Base-by-base conservation (phyloP, 495 filamentous ascomycete genomes). In the Penicillium paxilli region DNA sequence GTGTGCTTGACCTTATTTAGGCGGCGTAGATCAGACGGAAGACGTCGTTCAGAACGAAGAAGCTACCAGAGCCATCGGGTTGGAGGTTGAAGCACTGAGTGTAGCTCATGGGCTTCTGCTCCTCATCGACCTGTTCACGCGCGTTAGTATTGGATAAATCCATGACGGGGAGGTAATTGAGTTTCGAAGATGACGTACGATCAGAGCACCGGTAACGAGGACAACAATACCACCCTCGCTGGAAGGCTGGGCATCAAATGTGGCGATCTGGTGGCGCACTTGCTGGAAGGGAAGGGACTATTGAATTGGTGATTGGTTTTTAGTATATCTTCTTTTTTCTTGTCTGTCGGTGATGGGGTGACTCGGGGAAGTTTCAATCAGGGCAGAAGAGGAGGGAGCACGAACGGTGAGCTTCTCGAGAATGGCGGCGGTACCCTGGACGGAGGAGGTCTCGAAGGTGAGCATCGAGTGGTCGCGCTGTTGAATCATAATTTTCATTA, bases 31-130 rank as follows among this genome's bases (percentile, higher is more conserved):
- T 79, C 52, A 98, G 80, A 60, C 86, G 86, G 83, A 96, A 97
- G 73, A 96, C 74, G 67, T 98, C 92, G 79, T 96, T 96, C 75
- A 85, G 85, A 64, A 97, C 86, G 67, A 82, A 96, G 78, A 85
- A 96, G 72, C 78, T 83, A 38, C 84, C 87, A 22, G 59, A 10
- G n/a, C 71, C 74, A 23, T 92, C 87, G 30, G 85, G 87, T 54
- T 81, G 67, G 41, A 97, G 83, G 60, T 92, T 88, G 80, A 96
- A 98, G 24, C 76, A 70, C 77, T 98, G 92, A 26, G 85, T 84
- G 74, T 88, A 98, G 78, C 80, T 87, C 82, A 96, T 90, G 35
- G 91, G 89, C 54, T 80, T 78, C 57, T 86, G 74, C 67, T 90
- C 82, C 48, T 89, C 91, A 51, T 96, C 92, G 59, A 91, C 84